A percentile compares a stretch with the other conserved stretches of the same genome.
Conservation (phyloP, 2,329 filamentous ascomycete species). For the Exophiala sp. region DNA sequence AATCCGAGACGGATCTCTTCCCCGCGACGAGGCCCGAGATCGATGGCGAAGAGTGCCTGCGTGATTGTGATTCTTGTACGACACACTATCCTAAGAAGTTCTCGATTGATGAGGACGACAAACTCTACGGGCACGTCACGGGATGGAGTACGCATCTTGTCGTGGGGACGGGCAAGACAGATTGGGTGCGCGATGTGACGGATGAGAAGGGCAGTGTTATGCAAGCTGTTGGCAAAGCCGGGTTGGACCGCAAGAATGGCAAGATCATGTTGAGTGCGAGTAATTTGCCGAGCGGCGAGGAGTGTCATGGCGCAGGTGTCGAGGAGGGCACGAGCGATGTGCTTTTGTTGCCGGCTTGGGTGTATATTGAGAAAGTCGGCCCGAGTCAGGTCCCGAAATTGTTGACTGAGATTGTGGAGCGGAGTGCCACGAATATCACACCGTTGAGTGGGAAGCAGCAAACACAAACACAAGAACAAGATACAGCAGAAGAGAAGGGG, state of each 20-base stretch:
- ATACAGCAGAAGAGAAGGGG: not conserved
- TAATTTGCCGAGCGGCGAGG: slow-evolving; percentile 21
- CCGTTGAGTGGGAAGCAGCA: slow-evolving; percentile 1
- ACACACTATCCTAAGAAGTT: slow-evolving; percentile 73
- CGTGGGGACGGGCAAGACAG: slow-evolving; percentile 90
- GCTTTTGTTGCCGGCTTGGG: slow-evolving; percentile 26
- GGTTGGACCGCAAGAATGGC: slow-evolving; percentile 30
- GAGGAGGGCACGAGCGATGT: slow-evolving; percentile 22
- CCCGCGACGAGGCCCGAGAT: slow-evolving; percentile 67
- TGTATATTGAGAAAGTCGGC: slow-evolving; percentile 24
- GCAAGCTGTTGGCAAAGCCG: slow-evolving; percentile 62
- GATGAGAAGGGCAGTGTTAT: slow-evolving; percentile 85
- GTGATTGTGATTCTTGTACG: slow-evolving; percentile 79
- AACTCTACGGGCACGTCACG: slow-evolving; percentile 79
- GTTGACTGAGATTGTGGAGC: slow-evolving; percentile 23
- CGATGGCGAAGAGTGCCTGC: slow-evolving; percentile 85
- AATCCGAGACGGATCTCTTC: slow-evolving; percentile 60
- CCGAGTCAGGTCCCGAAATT: slow-evolving; percentile 21
- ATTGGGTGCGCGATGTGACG: slow-evolving; percentile 86
- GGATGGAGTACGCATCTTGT: slow-evolving; percentile 86
- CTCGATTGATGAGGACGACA: slow-evolving; percentile 69
- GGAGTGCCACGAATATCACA: slow-evolving; percentile 18
- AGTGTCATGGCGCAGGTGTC: slow-evolving; percentile 10
- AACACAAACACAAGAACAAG: not conserved
- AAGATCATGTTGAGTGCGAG: slow-evolving; percentile 28